Evolutionary conservation across 164 flowering plant genomes (phyloP), one percentile per base, ranked within the genome.

Genomic region (Nymphaea thermarum): DNA sequence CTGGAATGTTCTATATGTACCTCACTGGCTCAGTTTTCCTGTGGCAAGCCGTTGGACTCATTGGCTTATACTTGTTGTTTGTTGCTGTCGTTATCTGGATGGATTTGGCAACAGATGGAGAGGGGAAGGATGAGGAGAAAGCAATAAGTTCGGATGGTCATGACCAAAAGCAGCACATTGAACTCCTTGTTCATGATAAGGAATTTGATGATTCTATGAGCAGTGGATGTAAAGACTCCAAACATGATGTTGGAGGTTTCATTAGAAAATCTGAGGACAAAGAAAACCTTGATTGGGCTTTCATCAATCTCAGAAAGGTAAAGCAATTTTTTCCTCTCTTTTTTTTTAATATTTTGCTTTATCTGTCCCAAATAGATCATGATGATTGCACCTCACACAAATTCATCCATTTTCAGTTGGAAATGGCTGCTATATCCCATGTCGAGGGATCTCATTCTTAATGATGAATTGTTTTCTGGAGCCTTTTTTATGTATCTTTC

Each of bases 1-100:
- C 80, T 66, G 83, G 79, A 8, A 66, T 90, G 82, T 92, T 92
- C 70, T 88, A 80, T 70, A 96, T 92, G 5, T 95, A 92, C 71
- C 75, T 92, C 63, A 87, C 91, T 71, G 99, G 84, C 17, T 96
- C 90, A 88, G 86, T 95, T 66, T 90, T 68, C 59, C 68, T 95
- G 12, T 95, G 97, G 98, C 99, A 95, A 77, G 99, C 98, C 2
- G 67, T 86, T 76, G 98, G 93, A 47, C 90, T 95, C 79, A 94
- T 92, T 42, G 91, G 82, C 74, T 92, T 90, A 70, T 95, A 95
- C 78, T 57, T 82, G 62, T 86, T 95, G 67, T 95, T 95, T 73
- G 96, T 95, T 61, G 99, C 84, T 72, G 70, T 91, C 74, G 99
- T 94, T 78, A 87, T 94, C 75, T 91, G 91, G 90, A 94, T 90